Conservation (phyloP, 129 eudicot species). For the Helichrysum umbraculigerum region DNA sequence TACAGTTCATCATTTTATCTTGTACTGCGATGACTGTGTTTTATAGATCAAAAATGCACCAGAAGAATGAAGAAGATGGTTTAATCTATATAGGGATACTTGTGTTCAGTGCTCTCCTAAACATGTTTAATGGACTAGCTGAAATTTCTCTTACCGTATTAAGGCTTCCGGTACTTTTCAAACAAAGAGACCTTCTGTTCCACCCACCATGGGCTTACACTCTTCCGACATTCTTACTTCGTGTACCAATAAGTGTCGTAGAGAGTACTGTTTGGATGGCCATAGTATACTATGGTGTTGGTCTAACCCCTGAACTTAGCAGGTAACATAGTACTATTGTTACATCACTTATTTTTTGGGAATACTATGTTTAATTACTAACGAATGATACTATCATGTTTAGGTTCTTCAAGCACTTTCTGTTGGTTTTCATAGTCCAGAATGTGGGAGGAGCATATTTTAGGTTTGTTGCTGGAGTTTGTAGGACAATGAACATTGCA, state of each 20-base stretch:
- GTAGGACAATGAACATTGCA: slow-evolving; percentile 74
- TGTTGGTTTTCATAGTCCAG: slow-evolving; percentile 62
- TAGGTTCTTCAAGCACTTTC: slow-evolving; percentile 86
- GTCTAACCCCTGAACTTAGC: slow-evolving; percentile 75
- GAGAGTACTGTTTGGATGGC: slow-evolving; percentile 62
- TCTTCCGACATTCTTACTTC: slow-evolving; percentile 60
- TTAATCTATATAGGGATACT: slow-evolving; percentile 55
- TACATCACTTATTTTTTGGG: too few relatives aligned
- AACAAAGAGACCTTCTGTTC: slow-evolving; percentile 80
- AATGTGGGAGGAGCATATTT: slow-evolving; percentile 75
- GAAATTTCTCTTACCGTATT: slow-evolving; percentile 59
- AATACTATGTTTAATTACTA: background rate
- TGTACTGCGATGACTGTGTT: slow-evolving; percentile 52
- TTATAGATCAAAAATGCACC: slow-evolving; percentile 45
- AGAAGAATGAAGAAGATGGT: slow-evolving; percentile 61
- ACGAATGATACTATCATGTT: slow-evolving; percentile 10
- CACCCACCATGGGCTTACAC: slow-evolving; percentile 84
- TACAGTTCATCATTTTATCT: slow-evolving; percentile 60
- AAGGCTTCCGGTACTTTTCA: slow-evolving; percentile 82
- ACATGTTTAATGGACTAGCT: slow-evolving; percentile 76
- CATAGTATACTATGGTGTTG: slow-evolving; percentile 63
- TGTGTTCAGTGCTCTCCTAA: slow-evolving; percentile 48
- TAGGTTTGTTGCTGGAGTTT: slow-evolving; percentile 63
- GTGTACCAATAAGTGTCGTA: slow-evolving; percentile 55
- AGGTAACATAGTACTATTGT: slow-evolving; percentile 46